Conservation (phyloP, 768 basidiomycete species). For the Myochromella boudieri region DNA sequence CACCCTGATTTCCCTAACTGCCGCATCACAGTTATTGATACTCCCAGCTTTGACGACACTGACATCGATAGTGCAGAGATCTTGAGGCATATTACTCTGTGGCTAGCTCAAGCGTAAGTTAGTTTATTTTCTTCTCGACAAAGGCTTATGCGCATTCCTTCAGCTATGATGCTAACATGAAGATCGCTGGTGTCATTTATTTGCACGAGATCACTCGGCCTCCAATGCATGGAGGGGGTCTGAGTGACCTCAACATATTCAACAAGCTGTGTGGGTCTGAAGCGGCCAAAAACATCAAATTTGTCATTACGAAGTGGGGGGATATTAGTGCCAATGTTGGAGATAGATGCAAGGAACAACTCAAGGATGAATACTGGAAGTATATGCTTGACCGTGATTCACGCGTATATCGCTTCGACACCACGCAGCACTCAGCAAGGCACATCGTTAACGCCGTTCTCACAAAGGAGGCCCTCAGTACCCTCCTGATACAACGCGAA, state of each 20-base stretch:
- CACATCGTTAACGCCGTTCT: conserved; percentile 18
- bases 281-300: conserved; percentile 14
- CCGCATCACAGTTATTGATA: not conserved
- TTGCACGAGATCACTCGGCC: conserved; percentile 12
- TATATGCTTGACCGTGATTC: conserved; percentile 12
- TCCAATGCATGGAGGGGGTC: conserved; percentile 13
- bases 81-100: not conserved
- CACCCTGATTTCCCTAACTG: not conserved
- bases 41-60: not conserved
- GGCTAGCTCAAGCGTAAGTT: not conserved
- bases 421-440: conserved; percentile 5
- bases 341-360: conserved; percentile 9
- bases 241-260: conserved; percentile 17
- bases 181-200: conserved; percentile 18
- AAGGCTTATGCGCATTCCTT: not conserved
- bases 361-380: conserved; percentile 11
- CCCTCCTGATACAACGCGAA: conserved; percentile 13
- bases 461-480: conserved; percentile 14
- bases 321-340: conserved; percentile 1
- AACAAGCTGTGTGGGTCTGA: conserved; percentile 17
- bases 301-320: conserved; percentile 16
- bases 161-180: conserved; percentile 16
- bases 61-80: not conserved
- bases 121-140: not conserved
- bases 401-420: not conserved